A percentile compares a stretch with the other conserved stretches of the same genome.
Conservation (phyloP, 2,329 filamentous ascomycete species). For the Pseudocercospora fuligena region DNA sequence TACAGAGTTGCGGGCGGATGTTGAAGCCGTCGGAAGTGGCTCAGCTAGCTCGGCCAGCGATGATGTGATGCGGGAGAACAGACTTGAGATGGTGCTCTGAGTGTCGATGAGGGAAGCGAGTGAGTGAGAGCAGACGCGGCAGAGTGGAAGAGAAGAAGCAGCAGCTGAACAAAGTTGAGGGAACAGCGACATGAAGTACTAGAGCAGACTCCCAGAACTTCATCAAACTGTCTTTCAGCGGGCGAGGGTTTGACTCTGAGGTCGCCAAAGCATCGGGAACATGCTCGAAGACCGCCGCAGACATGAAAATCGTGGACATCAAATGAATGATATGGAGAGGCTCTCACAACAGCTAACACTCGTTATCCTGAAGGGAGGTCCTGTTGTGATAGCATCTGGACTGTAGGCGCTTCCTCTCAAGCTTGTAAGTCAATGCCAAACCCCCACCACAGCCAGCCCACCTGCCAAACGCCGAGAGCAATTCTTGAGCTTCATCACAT, state of each 20-base stretch:
- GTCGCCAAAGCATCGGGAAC: not conserved
- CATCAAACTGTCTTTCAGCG: not conserved
- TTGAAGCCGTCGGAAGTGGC: not conserved
- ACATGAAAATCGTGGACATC: not conserved
- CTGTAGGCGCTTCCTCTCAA: too few relatives aligned
- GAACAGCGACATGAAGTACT: not conserved
- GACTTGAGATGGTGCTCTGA: too few relatives aligned
- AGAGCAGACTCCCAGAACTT: not conserved
- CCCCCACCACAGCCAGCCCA: not conserved
- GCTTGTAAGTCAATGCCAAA: not conserved
- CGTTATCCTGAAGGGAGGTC: not conserved
- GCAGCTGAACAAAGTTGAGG: not conserved
- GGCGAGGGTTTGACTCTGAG: not conserved
- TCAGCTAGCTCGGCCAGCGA: not conserved
- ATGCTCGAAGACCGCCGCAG: not conserved
- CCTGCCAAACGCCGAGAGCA: not conserved
- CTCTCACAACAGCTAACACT: too few relatives aligned
- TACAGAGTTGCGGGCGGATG: slow-evolving; percentile 3
- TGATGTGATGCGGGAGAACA: not conserved
- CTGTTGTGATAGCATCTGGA: too few relatives aligned
- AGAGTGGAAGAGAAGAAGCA: too few relatives aligned
- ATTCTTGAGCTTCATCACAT: not conserved
- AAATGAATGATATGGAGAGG: too few relatives aligned
- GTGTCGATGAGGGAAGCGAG: too few relatives aligned
- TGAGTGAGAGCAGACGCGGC: too few relatives aligned